Evolutionary conservation across 345 rosid genomes (phyloP), one percentile per base, ranked within the genome.

Genomic region (Citrus sp.): DNA sequence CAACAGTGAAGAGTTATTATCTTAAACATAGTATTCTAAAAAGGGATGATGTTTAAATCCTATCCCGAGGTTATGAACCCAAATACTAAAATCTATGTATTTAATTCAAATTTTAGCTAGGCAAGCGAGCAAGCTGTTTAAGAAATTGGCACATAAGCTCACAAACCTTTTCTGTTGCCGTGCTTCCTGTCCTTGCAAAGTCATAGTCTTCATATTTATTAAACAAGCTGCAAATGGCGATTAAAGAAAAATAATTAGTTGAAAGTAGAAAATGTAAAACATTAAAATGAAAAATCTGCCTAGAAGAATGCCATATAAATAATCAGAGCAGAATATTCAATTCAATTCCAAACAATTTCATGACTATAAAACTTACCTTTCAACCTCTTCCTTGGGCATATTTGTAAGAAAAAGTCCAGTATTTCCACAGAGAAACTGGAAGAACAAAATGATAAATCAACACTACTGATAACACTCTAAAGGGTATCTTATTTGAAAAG

Each of bases 131-230:
- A 58, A 73, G 22, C 51, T 51, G 56, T 5, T 16, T 14, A n/a
- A 32, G 13, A 35, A 64, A 75, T 51, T 7, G 9, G 25, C 6
- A 59, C 34, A 27, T 24, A 76, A n/a, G 40, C 25, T 18, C 19
- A 13, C 77, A 71, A 40, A 94, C 98, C 97, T 84, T 94, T 85
- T 94, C 93, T 1, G 81, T 81, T 13, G 97, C 94, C 59, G 40
- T 81, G 87, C 85, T 91, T 79, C 99, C 98, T 0, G 98, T 97
- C 83, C 88, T 92, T 21, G 98, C 95, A 89, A 89, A 97, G 84
- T 92, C 95, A 6, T 82, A 82, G 77, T 90, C 99, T 80, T 97
- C 95, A 72, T 86, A 97, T 65, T 91, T 87, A 62, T 89, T 89
- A 73, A 97, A 94, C 51, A 93, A 68, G 78, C 99, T 97, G 93